phyloP scores from a whole-genome alignment of 768 basidiomycete species.

The Boletus patriciae region DNA sequence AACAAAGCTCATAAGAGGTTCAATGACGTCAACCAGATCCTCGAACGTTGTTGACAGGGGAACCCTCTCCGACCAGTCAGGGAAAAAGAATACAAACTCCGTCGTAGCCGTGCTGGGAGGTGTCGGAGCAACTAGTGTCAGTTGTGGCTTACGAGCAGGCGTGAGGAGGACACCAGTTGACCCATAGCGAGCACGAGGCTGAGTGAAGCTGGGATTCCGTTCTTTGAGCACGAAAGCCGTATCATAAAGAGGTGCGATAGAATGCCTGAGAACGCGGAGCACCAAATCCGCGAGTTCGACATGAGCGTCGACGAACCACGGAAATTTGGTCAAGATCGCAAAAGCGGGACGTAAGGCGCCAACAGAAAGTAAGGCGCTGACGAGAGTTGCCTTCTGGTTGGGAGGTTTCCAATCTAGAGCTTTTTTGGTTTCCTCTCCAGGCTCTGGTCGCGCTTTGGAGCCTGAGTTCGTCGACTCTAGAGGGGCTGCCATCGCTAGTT shows the following conservation, averaged over 20 bases:
- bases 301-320: constrained; percentile 80
- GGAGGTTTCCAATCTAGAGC: constrained; percentile 40
- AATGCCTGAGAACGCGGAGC: constrained; percentile 68
- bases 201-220: constrained; percentile 59
- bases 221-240: constrained; percentile 51
- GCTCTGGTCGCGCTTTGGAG: constrained; percentile 41
- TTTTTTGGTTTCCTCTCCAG: constrained; percentile 40
- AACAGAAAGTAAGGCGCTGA: constrained; percentile 78
- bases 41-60: constrained; percentile 62
- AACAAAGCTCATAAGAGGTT: constrained; percentile 77
- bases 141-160: constrained; percentile 56
- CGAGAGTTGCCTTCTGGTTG: constrained; percentile 80
- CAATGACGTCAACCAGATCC: constrained; percentile 73
- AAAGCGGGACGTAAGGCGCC: constrained; percentile 81
- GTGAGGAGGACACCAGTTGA: constrained; percentile 52
- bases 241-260: constrained; percentile 68
- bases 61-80: constrained; percentile 73
- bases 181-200: constrained; percentile 64
- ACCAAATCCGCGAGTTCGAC: constrained; percentile 86
- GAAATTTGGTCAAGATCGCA: constrained; percentile 76
- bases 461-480: constrained; percentile 53
- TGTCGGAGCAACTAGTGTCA: constrained; percentile 78
- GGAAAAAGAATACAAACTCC: constrained; percentile 92
- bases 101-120: constrained; percentile 73
- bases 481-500: constrained; percentile 83